Conservation (phyloP, 768 basidiomycete genomes). For the Kwoniella dendrophila region DNA sequence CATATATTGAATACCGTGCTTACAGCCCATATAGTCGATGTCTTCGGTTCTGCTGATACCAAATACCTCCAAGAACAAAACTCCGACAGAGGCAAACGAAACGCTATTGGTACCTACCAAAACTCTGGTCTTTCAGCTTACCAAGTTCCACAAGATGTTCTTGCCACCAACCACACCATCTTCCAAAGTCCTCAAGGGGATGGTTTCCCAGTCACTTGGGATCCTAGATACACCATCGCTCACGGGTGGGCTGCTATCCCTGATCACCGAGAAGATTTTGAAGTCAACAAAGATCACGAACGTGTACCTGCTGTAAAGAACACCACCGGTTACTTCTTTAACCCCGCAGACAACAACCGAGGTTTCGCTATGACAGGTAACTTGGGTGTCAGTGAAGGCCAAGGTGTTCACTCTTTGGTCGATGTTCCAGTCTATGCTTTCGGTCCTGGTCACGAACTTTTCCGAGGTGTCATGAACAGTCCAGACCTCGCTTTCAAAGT, state of each 20-base stretch:
- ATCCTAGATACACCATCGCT: constrained; percentile 56
- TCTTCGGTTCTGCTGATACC: constrained; percentile 56
- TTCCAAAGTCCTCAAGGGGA: constrained; percentile 43
- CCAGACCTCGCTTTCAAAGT: constrained; percentile 55
- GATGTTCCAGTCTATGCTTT: constrained; percentile 56
- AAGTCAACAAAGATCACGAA: constrained; percentile 41
- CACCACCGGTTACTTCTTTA: constrained; percentile 48
- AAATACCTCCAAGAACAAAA: constrained; percentile 50
- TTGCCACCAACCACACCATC: constrained; percentile 46
- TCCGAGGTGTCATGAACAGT: constrained; percentile 53
- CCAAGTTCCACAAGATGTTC: constrained; percentile 45
- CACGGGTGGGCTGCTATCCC: constrained; percentile 45
- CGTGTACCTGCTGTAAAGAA: constrained; percentile 47
- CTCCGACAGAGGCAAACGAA: constrained; percentile 52
- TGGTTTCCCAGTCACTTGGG: constrained; percentile 57
- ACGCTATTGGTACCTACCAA: constrained; percentile 55
- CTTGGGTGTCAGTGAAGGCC: constrained; percentile 42
- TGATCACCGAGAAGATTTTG: constrained; percentile 49
- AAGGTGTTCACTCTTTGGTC: constrained; percentile 56
- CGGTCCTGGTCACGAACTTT: constrained; percentile 53
- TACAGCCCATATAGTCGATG: constrained; percentile 34
- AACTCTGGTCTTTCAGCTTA: constrained; percentile 56
- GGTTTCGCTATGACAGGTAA: constrained; percentile 56
- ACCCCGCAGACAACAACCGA: constrained; percentile 49
- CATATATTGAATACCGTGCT: constrained; percentile 12